These are phyloP conservation scores for Sclerotiophoma versabilis DNA, from an alignment of 2,329 filamentous ascomycete species.

Conservation along the genomic window DNA sequence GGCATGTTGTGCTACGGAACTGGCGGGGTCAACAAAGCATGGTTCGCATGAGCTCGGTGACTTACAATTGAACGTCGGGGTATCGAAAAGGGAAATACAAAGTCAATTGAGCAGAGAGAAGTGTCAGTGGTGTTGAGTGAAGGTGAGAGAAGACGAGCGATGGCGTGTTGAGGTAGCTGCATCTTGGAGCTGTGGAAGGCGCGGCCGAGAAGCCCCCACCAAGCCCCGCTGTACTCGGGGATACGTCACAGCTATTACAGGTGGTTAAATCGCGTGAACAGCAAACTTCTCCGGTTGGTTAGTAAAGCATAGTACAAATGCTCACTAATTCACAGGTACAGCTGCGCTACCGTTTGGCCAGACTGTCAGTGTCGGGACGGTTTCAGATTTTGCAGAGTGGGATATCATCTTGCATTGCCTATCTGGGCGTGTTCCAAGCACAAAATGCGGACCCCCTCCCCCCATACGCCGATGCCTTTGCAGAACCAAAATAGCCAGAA, in stretches of 20 bases:
- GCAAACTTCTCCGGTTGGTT: conserved; percentile 31
- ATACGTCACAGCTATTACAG: conserved; percentile 33
- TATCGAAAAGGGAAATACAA: conserved; percentile 19
- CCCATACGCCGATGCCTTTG: conserved; percentile 43
- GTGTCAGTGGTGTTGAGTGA: conserved; percentile 6
- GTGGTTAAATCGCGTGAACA: conserved; percentile 7
- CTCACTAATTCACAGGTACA: conserved; percentile 33
- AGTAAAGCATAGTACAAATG: conserved; percentile 31
- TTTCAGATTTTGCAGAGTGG: conserved; percentile 25
- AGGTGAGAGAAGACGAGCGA: conserved; percentile 10
- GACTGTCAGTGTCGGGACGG: background rate
- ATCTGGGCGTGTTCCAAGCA: conserved; percentile 33
- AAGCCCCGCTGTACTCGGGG: conserved; percentile 12
- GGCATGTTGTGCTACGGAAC: conserved; percentile 54
- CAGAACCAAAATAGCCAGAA: conserved; percentile 40
- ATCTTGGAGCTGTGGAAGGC: conserved; percentile 22
- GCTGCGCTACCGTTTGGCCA: background rate
- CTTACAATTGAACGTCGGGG: conserved; percentile 23
- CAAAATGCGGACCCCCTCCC: conserved; percentile 45
- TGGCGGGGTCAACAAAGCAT: conserved; percentile 29
- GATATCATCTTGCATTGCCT: conserved; percentile 46
- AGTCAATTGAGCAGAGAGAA: conserved; percentile 19
- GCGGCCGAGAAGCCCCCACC: conserved; percentile 28
- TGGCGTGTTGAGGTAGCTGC: conserved; percentile 19
- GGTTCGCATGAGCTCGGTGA: background rate